Percentiles rank a stretch among this genome's conserved stretches.
Conservation (phyloP, 1,139 yeast genomes). For the Blastobotrys aristatus region DNA sequence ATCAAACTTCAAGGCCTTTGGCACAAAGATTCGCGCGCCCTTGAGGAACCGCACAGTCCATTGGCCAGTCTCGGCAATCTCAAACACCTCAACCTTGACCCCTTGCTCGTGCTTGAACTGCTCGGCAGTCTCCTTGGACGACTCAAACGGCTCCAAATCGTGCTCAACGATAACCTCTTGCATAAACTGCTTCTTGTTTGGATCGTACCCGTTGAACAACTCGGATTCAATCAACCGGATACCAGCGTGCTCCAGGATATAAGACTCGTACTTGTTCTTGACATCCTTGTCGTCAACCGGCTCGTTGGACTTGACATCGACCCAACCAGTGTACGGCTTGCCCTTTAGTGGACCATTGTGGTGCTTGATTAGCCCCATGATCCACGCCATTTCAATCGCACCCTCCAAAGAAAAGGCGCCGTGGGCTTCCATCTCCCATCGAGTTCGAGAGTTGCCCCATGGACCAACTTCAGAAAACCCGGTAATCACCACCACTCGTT, state of each 20-base stretch:
- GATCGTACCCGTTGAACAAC: constrained; percentile 88
- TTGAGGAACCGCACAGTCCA: constrained; percentile 82
- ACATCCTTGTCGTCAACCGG: constrained; percentile 95
- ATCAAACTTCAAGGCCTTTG: constrained; percentile 93
- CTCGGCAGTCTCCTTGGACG: constrained; percentile 91
- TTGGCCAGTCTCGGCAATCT: constrained; percentile 85
- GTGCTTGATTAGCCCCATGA: constrained; percentile 95
- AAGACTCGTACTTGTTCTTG: constrained; percentile 83
- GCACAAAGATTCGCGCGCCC: constrained; percentile 88
- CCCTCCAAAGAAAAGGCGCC: constrained; percentile 99
- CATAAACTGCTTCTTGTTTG: constrained; percentile 82
- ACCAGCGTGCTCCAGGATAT: constrained; percentile 90
- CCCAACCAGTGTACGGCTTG: constrained; percentile 87
- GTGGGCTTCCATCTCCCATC: constrained; percentile 98
- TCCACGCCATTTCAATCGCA: constrained; percentile 99
- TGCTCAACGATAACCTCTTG: constrained; percentile 97
- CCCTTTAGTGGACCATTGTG: constrained; percentile 92
- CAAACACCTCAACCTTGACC: constrained; percentile 87
- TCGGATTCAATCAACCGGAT: constrained; percentile 96
- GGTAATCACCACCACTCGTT: constrained; percentile 85
- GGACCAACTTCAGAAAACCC: constrained; percentile 99
- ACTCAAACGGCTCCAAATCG: constrained; percentile 91
- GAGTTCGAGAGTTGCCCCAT: constrained; percentile 98
- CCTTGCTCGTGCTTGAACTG: constrained; percentile 94
- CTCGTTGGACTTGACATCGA: constrained; percentile 85